Base-by-base conservation (phyloP, 176 grass and related monocot genomes). In the Avena eriantha region DNA sequence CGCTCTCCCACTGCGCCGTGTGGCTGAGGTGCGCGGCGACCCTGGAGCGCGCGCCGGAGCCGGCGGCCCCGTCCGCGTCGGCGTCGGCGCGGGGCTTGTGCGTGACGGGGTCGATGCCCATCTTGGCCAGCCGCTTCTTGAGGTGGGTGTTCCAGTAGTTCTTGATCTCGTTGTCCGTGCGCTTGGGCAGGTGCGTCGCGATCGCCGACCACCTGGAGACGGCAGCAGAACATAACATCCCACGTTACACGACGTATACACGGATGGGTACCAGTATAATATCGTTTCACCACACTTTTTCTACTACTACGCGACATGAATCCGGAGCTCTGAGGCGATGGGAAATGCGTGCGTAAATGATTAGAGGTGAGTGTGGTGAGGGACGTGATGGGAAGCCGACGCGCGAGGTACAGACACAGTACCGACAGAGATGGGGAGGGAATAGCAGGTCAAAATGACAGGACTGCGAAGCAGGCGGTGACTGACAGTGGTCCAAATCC, bases 101-200 rank as follows among this genome's bases (percentile, higher is more conserved):
- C 41, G 93, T 94, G 78, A 76, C 85, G 4, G 93, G 93, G 82
- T 94, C 93, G 87, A 94, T 94, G 67, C 93, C 93, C 93, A 94
- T 94, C 90, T 88, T 94, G 78, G 90, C 43, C n/a, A 94, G 87
- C 7, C 87, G 76, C 87, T 94, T 94, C 90, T 94, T 94, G 34
- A 94, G 87, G 90, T 94, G 93, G 45, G 93, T 94, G 93, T 94
- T 94, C 93, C 93, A 94, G 93, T 90, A 94, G 82, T 94, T 94
- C 93, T 94, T 94, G 93, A 94, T 94, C 87, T 94, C 93, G 60
- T 94, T 94, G 85, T 94, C 93, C 7, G 93, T 94, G 63, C 93
- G 82, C 84, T 94, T 94, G 1, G 93, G 87, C 84, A 94, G 87
- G 84, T 94, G 93, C 72, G 90, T 94, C 23, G 93, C 93, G 78